These are phyloP conservation scores for Arctium lappa DNA, from an alignment of 129 eudicot genomes.

Conservation along the genomic window DNA sequence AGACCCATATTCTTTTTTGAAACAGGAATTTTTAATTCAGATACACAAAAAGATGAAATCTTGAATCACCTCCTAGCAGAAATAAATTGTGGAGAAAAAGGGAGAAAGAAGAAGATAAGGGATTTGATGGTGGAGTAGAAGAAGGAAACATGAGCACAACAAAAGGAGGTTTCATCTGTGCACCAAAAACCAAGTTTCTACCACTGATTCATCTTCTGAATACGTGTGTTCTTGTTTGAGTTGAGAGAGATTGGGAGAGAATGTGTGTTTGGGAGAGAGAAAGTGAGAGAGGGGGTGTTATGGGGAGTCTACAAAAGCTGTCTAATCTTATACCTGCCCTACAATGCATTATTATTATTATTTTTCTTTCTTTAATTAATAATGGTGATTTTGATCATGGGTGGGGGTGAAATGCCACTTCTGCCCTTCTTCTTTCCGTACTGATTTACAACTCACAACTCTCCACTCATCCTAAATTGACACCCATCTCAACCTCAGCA, in stretches of 20 bases:
- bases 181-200: conserved; percentile 34
- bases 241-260: conserved; percentile 21
- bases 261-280: conserved; percentile 20
- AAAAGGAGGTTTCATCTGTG: conserved; percentile 41
- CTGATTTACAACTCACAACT: conserved; percentile 12
- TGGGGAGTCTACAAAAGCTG: conserved; percentile 44
- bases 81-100: background rate
- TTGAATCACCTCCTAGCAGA: background rate
- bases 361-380: conserved; percentile 10
- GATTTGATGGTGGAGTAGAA: background rate
- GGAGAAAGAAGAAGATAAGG: background rate
- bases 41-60: conserved; percentile 1
- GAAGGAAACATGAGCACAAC: background rate
- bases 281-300: conserved; percentile 9
- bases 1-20: background rate
- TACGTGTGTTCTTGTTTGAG: conserved; percentile 18
- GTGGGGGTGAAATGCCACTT: conserved; percentile 23
- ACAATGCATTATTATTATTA: conserved; percentile 32
- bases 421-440: conserved; percentile 10
- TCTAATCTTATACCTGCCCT: conserved; percentile 59
- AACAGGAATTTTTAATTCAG: background rate
- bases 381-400: conserved; percentile 19
- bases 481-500: background rate
- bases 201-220: conserved; percentile 19
- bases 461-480: background rate